Conservation (phyloP, 768 basidiomycete genomes). For the Epithele typhae region DNA sequence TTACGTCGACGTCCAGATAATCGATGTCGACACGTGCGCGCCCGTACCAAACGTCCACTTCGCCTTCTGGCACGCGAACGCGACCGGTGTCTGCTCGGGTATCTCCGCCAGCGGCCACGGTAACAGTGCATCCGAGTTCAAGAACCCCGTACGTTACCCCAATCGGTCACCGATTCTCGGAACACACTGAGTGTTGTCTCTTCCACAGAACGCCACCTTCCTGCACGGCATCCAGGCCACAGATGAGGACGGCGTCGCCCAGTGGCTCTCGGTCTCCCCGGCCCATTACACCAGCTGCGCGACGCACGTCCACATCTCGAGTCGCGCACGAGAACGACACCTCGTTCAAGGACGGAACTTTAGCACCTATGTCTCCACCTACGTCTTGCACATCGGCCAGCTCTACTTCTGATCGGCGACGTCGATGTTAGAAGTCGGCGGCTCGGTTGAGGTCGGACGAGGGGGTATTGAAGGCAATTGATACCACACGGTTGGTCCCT, state of each 20-base stretch:
- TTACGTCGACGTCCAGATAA: neutral
- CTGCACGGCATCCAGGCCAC: neutral
- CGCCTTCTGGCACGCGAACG: neutral
- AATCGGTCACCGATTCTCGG: no score
- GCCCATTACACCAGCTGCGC: slow-evolving; percentile 8
- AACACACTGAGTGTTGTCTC: neutral
- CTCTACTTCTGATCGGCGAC: no score
- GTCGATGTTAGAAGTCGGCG: no score
- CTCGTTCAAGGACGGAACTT: slow-evolving; percentile 1
- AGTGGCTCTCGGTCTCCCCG: slow-evolving; percentile 3
- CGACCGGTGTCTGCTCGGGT: neutral
- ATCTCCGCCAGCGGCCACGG: neutral
- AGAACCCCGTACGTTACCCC: neutral
- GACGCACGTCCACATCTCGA: slow-evolving; percentile 5
- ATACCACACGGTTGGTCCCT: no score
- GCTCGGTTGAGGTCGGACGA: no score
- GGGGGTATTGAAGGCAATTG: no score
- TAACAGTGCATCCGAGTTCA: neutral
- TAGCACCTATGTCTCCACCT: neutral
- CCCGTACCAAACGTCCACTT: neutral
- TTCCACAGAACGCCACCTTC: neutral
- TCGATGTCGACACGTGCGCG: neutral
- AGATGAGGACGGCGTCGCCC: neutral
- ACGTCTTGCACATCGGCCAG: no score
- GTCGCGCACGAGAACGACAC: slow-evolving; percentile 3